phyloP scores from a whole-genome alignment of 805 yeast species.

The Nakazawaea ishiwadae region DNA sequence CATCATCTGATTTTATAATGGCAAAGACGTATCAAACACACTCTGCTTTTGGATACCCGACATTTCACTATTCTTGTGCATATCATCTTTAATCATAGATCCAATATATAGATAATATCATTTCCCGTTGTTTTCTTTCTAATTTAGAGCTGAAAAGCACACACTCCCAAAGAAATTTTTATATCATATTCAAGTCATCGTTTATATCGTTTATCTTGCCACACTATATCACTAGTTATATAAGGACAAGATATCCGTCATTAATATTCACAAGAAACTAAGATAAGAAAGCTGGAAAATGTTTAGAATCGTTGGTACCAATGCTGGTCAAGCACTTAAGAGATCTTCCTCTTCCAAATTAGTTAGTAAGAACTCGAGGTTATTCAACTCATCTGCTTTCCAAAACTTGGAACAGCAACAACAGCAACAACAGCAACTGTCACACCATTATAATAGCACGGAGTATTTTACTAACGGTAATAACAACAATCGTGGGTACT shows the following conservation, averaged over 20 bases:
- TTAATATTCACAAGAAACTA: slow-evolving; percentile 1
- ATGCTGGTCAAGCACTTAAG: slow-evolving; percentile 13
- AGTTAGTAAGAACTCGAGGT: slow-evolving; percentile 7
- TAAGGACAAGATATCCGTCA: too few species aligned
- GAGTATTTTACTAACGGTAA: too few species aligned
- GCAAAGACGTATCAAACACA: background rate
- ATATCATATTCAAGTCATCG: background rate
- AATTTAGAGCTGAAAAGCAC: background rate
- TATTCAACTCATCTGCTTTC: slow-evolving; percentile 9
- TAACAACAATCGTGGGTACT: slow-evolving; percentile 15
- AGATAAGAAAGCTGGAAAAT: background rate
- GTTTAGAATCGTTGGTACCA: slow-evolving; percentile 13
- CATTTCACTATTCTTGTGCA: too few species aligned
- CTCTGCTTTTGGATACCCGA: too few species aligned
- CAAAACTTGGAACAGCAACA: slow-evolving; percentile 14
- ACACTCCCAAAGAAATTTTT: background rate
- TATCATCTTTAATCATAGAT: too few species aligned
- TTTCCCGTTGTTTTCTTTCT: too few species aligned
- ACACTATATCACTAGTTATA: too few species aligned
- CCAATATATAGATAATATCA: background rate
- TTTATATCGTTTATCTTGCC: background rate
- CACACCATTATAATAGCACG: too few species aligned
- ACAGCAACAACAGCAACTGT: slow-evolving; percentile 11
- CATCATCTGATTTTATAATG: slow-evolving; percentile 6
- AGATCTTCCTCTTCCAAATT: slow-evolving; percentile 12